Conservation (phyloP, 306 rosid genomes). For the Cyamopsis tetragonoloba region DNA sequence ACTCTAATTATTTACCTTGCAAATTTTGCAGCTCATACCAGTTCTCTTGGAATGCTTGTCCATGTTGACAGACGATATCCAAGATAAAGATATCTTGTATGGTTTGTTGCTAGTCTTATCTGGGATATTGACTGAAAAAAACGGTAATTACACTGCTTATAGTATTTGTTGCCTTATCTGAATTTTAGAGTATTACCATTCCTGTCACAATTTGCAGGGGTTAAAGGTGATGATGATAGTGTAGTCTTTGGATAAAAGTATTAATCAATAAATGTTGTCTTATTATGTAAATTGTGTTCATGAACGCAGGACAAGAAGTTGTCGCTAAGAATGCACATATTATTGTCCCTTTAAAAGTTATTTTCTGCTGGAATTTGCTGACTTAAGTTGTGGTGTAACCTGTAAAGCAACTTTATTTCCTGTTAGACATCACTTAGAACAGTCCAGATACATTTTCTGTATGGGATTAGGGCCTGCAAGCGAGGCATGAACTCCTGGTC, state of each 20-base stretch:
- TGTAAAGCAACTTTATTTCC: not conserved
- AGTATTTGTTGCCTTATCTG: conserved; percentile 8
- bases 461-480: not conserved
- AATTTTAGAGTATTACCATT: too few species aligned
- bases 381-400: not conserved
- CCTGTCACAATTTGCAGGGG: too few species aligned
- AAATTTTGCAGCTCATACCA: conserved; percentile 67
- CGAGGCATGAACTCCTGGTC: too few species aligned
- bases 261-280: too few species aligned
- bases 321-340: conserved; percentile 59
- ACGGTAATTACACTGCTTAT: conserved; percentile 43
- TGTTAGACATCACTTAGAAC: too few species aligned
- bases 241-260: too few species aligned
- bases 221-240: too few species aligned
- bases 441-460: too few species aligned
- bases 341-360: conserved; percentile 25
- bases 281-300: too few species aligned
- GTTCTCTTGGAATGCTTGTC: conserved; percentile 64
- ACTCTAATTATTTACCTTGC: too few species aligned
- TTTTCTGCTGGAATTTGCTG: too few species aligned
- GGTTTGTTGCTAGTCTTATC: conserved; percentile 74
- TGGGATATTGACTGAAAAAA: conserved; percentile 74
- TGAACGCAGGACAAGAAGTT: conserved; percentile 67
- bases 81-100: too few species aligned
- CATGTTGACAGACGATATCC: conserved; percentile 47